These are phyloP conservation scores for Betula pendula DNA, from an alignment of 306 rosid species.

Conservation along the genomic window DNA sequence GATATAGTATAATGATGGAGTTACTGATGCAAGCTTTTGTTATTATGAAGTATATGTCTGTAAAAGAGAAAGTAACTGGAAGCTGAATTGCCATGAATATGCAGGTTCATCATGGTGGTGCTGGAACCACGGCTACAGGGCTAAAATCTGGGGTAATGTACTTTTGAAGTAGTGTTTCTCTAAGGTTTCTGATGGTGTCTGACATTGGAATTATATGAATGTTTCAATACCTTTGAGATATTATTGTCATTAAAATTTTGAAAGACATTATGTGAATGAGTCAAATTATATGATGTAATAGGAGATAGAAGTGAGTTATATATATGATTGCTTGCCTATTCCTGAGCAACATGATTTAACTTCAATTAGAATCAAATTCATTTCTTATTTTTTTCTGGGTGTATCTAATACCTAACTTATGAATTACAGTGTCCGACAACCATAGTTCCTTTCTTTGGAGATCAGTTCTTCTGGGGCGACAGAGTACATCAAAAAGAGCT, in stretches of 20 bases:
- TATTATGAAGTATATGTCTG: neutral
- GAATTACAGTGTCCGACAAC: constrained; percentile 85
- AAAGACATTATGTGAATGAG: neutral
- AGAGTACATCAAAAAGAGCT: constrained; percentile 69
- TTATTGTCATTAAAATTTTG: neutral
- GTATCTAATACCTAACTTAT: constrained; percentile 28
- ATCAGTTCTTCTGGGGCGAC: constrained; percentile 98
- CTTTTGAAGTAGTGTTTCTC: constrained; percentile 12
- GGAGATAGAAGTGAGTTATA: neutral
- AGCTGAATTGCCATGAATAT: constrained; percentile 9
- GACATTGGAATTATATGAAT: constrained; percentile 10
- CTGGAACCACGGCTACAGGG: constrained; percentile 97
- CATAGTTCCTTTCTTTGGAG: constrained; percentile 96
- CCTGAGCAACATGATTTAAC: constrained; percentile 7
- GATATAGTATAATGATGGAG: neutral
- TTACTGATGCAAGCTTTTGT: neutral
- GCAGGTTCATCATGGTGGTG: constrained; percentile 99
- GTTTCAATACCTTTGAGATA: constrained; percentile 1
- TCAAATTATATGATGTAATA: neutral
- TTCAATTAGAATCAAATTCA: neutral
- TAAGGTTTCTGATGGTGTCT: constrained; percentile 9
- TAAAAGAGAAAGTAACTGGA: neutral
- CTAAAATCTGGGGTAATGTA: constrained; percentile 87
- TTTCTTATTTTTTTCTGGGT: neutral
- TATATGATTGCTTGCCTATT: constrained; percentile 2